Base-by-base conservation (phyloP, 805 yeast species). In the Suhomyces pyralidae region DNA sequence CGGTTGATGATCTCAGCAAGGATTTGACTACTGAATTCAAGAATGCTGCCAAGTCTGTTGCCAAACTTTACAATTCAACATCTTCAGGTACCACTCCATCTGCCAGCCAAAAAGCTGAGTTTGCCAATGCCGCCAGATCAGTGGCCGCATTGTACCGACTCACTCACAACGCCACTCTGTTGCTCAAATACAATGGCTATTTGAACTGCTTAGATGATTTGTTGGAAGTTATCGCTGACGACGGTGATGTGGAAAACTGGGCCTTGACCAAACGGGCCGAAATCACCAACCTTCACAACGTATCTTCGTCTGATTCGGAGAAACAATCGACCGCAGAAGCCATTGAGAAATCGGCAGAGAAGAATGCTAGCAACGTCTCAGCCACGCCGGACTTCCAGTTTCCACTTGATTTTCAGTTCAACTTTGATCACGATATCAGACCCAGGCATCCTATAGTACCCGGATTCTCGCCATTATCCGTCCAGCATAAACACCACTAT, bases 21-120 rank as follows among this genome's bases (percentile, higher is more conserved):
- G 86, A 85, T 45, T 71, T 86, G 26, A 77, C 83, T 0, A 67
- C 71, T n/a, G 86, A 85, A 61, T 86, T 86, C 69, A 85, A 83
- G 64, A 77, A 76, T 51, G 91, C 91, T 6, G 91, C 91, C 25
- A 80, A 84, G 51, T 79, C 88, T 6, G 88, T 86, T 25, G 86
- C 91, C 14, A 79, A 70, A n/a, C 60, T 76, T 12, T 74, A 73
- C 55, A 71, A 71, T 56, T 56, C 63, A n/a, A 57, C 66, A 12
- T 49, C 51, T 12, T 51, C 61, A 7, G 56, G 53, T 10, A 53
- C 45, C 28, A 46, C 46, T 12, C 48, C 59, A 5, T 48, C 57
- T 8, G 25, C 51, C 20, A 47, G 46, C 22, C 59, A 57, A 22
- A 68, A 68, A 54, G 44, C 57, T 5, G 77, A 73, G 45, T 75